These are phyloP conservation scores for Mallotus repandus DNA, from an alignment of 441 rosid genomes.

Conservation along the genomic window DNA sequence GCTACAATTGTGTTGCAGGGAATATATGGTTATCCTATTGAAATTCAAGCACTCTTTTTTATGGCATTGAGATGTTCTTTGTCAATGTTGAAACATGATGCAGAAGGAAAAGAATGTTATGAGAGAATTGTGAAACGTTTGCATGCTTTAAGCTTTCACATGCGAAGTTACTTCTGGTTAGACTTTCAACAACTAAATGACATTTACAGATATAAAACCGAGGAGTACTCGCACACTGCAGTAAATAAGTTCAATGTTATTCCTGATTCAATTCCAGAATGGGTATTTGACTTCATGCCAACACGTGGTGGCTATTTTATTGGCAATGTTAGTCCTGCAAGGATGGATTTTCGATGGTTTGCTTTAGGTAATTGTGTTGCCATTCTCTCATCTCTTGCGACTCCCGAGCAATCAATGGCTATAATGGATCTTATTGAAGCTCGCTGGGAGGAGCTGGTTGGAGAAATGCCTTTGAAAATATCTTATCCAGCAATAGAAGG, in stretches of 20 bases:
- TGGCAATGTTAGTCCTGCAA: constrained; percentile 85
- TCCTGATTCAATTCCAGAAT: constrained; percentile 82
- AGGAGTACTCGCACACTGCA: constrained; percentile 95
- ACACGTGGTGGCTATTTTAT: constrained; percentile 69
- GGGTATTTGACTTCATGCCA: constrained; percentile 88
- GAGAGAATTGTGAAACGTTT: constrained; percentile 83
- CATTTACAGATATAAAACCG: constrained; percentile 89
- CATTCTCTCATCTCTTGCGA: constrained; percentile 78
- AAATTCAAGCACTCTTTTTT: constrained; percentile 90
- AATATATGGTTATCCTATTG: constrained; percentile 88
- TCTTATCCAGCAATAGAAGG: constrained; percentile 84
- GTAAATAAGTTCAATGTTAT: constrained; percentile 86
- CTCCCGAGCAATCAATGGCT: constrained; percentile 86
- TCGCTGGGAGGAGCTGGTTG: constrained; percentile 92
- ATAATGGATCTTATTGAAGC: constrained; percentile 95
- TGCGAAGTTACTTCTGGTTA: constrained; percentile 91
- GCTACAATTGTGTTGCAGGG: constrained; percentile 49
- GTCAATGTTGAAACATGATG: constrained; percentile 73
- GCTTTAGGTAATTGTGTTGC: constrained; percentile 87
- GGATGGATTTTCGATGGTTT: constrained; percentile 93
- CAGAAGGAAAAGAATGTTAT: constrained; percentile 73
- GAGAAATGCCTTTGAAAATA: constrained; percentile 93
- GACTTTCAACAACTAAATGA: constrained; percentile 90
- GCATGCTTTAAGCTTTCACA: constrained; percentile 88
- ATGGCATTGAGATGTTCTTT: constrained; percentile 80